A percentile compares a stretch with the other conserved stretches of the same genome.
Evolutionary conservation across 305 asterid species (phyloP).

Genomic region (Nicotiana rustica): DNA sequence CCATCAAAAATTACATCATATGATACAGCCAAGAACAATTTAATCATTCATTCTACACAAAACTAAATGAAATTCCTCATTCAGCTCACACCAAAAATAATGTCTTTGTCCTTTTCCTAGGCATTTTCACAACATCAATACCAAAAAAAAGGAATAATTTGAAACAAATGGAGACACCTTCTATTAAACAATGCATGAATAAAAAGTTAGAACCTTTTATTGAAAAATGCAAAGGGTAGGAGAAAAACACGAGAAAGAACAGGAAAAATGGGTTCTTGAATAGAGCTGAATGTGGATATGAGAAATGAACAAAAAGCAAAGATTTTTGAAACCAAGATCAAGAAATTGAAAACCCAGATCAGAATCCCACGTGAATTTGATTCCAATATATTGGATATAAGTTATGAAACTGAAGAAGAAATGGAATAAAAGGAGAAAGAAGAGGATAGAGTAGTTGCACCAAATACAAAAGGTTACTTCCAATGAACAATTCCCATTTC

Average conservation of each 20-base stretch:
- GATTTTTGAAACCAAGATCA: neutral
- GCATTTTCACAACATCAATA: neutral
- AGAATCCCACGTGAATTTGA: neutral
- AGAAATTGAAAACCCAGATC: neutral
- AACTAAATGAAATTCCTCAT: constrained; percentile 5
- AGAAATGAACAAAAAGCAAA: neutral
- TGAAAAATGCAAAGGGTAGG: neutral
- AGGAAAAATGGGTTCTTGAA: neutral
- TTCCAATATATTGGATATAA: neutral
- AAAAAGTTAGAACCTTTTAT: neutral
- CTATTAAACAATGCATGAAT: neutral
- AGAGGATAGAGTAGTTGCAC: neutral
- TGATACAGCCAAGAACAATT: neutral
- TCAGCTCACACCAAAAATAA: constrained; percentile 21
- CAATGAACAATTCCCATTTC: neutral
- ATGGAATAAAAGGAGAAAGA: constrained; percentile 14
- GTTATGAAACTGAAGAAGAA: neutral
- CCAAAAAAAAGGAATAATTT: neutral
- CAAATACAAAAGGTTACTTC: neutral
- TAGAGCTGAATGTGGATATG: constrained; percentile 3
- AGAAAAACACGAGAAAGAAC: neutral
- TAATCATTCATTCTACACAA: neutral
- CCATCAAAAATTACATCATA: neutral
- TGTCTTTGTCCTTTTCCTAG: neutral
- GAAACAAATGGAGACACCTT: neutral